These are phyloP conservation scores for Sporothrix pallida DNA, from an alignment of 2,329 filamentous ascomycete genomes.

Conservation along the genomic window DNA sequence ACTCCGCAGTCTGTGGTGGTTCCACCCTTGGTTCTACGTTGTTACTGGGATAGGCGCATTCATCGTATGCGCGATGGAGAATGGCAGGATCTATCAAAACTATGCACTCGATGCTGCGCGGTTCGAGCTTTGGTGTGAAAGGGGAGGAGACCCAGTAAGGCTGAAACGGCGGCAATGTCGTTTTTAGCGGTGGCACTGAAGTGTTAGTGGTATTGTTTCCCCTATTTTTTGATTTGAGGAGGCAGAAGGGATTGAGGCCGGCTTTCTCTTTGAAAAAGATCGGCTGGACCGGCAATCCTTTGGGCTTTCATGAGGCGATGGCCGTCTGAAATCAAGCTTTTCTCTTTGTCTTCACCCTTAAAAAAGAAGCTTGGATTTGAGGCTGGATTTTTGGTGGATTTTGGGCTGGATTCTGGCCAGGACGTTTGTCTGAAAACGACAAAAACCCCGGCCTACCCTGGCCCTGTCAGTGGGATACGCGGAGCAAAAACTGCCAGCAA, in stretches of 20 bases:
- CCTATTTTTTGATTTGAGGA: neutral
- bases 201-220: neutral
- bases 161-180: conserved; percentile 6
- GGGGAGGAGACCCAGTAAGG: neutral
- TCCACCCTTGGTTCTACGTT: neutral
- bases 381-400: too few relatives aligned
- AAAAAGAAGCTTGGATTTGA: neutral
- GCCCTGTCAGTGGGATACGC: neutral
- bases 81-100: neutral
- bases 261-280: too few relatives aligned
- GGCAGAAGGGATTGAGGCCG: neutral
- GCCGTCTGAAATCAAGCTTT: neutral
- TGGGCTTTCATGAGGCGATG: neutral
- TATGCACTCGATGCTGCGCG: neutral
- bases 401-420: neutral
- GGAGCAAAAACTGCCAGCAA: neutral
- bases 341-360: neutral
- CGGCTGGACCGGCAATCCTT: neutral
- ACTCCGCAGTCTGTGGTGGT: neutral
- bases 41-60: neutral
- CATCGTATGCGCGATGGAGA: neutral
- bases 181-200: neutral
- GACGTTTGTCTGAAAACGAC: neutral
- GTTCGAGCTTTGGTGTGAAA: neutral
- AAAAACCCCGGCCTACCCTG: neutral